Evolutionary conservation across 2,329 filamentous ascomycete species (phyloP), one percentile per base, ranked within the genome.

Genomic region (Aspergillus pseudonomiae): DNA sequence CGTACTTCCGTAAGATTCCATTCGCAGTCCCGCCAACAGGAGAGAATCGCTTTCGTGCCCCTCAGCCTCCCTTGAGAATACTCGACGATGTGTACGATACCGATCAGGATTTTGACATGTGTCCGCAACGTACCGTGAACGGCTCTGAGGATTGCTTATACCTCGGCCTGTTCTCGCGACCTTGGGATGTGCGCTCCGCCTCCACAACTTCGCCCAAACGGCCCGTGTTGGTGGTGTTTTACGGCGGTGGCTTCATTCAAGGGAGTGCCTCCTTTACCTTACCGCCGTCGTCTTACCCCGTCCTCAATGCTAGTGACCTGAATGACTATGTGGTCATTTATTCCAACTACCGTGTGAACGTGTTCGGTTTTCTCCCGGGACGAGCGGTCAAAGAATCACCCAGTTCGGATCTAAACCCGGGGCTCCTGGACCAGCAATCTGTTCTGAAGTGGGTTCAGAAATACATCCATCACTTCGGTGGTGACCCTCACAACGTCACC

Each of bases 131-230:
- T 67, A 85, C 83, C 0, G 84, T 84, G 12, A 85, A 85, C 50
- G 83, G 83, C 14, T 81, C 81, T 26, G 87, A 89, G 77, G 86
- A 89, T 69, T 89, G 87, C 67, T 77, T 89, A 16, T 88, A 88
- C 64, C 80, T 89, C 2, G 85, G 85, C 12, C 76, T 89, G 0
- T 89, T 87, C 74, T 82, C 84, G 5, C 81, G 86, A 0, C 87
- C 86, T 3, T 89, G 86, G 86, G 76, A 71, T 0, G 26, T 60
- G 1, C 71, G 71, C 1, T 36, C 34, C 32, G 32, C 4, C 34
- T 70, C 43, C 3, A 28, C 41, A 50, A 26, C 16, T 19, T 30
- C 46, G 12, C 9, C 14, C 6, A n/a, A 61, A 1, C 21, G 84
- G 3, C 87, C 87, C 0, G 86, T 89, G 0, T 80, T 89, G 0